Base-by-base conservation (phyloP, 345 rosid genomes). In the Microcos paniculata region DNA sequence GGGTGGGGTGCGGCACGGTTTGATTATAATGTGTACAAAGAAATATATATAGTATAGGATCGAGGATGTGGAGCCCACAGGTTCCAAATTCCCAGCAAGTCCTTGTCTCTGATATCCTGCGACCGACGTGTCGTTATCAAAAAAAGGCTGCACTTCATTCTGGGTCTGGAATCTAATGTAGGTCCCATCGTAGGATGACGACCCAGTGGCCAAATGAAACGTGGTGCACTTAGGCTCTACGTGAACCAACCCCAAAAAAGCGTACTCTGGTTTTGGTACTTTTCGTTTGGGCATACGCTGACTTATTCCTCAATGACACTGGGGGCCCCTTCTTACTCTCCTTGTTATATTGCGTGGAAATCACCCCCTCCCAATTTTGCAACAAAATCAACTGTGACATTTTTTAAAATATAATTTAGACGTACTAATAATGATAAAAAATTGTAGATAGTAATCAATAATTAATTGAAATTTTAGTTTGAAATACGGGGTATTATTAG, bases 121-220 rank as follows among this genome's bases (percentile, higher is more conserved):
- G 86, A 79, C 80, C 46, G 78, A 80, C 74, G 78, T 64, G 86
- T 83, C 84, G 74, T 79, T 80, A 30, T 82, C 81, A 62, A 11
- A 59, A 67, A 76, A 78, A 61, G 76, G 77, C 81, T 73, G 77
- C 82, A 53, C 69, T 73, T 85, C 80, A 73, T 78, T 65, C 59
- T 43, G 64, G 31, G 57, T 30, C 67, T 19, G 76, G 80, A 76
- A 70, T 75, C 74, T 68, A 4, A 7, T 11, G 0, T 38, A 70
- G 81, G 76, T 52, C 80, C 76, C 74, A 6, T 0, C 0, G 1
- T 21, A 31, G 3, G 3, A 1, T 10, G 1, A 0, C 1, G 1
- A 11, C 0, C 79, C 77, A 73, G 46, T 73, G 0, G 13, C 0
- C 23, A 1, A 0, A 1, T 0, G 80, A 75, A 76, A 85, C 84